Conservation (phyloP, 305 asterid species). For the Withania somnifera region DNA sequence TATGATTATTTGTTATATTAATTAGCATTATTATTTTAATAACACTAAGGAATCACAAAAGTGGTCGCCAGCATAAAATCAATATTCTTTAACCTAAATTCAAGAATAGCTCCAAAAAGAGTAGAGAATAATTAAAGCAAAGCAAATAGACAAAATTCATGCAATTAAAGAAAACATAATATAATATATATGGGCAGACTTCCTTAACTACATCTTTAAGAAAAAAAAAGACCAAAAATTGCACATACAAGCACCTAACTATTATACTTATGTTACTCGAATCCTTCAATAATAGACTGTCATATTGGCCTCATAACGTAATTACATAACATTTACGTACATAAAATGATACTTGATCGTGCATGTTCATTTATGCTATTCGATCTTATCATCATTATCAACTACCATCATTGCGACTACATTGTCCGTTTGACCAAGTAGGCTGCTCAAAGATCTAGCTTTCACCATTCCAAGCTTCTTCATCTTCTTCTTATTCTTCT, state of each 20-base stretch:
- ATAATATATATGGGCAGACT: neutral
- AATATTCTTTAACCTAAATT: neutral
- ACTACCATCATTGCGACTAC: neutral
- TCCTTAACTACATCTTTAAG: neutral
- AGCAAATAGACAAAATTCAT: neutral
- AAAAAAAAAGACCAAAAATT: neutral
- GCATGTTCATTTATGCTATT: neutral
- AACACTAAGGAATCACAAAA: neutral
- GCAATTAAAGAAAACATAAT: neutral
- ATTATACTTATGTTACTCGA: neutral
- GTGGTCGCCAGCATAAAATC: neutral
- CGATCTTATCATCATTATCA: neutral
- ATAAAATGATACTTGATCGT: neutral
- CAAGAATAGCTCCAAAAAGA: neutral
- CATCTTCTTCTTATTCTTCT: slow-evolving; percentile 30
- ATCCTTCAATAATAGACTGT: neutral
- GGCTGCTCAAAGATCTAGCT: slow-evolving; percentile 60
- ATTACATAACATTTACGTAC: neutral
- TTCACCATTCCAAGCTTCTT: slow-evolving; percentile 44
- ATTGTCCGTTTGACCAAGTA: slow-evolving; percentile 33
- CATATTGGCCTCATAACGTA: neutral
- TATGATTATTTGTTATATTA: neutral
- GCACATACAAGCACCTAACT: too few relatives aligned
- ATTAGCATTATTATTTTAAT: neutral
- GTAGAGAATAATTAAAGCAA: neutral